phyloP scores from a whole-genome alignment of 2,329 filamentous ascomycete species.

The Aureobasidium musti region DNA sequence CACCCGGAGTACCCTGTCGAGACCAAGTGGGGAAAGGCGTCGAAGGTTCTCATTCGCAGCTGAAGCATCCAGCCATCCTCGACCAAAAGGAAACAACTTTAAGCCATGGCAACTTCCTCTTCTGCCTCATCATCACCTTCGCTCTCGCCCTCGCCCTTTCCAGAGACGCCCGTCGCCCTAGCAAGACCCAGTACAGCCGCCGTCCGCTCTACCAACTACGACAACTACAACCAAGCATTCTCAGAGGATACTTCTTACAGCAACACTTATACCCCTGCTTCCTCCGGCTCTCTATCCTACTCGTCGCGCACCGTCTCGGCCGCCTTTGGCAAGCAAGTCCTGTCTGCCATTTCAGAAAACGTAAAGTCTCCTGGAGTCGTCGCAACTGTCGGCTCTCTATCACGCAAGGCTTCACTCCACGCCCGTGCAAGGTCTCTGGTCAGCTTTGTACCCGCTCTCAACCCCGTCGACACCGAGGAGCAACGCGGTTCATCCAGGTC shows the following conservation, averaged over 20 bases:
- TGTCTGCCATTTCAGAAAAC: constrained; percentile 31
- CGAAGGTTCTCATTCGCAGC: background rate
- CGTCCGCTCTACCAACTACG: constrained; percentile 21
- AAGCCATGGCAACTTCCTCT: constrained; percentile 14
- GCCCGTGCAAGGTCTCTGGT: constrained; percentile 28
- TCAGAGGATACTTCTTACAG: constrained; percentile 27
- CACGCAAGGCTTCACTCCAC: constrained; percentile 30
- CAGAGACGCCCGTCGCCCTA: constrained; percentile 18
- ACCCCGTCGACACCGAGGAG: constrained; percentile 7
- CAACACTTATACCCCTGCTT: constrained; percentile 7
- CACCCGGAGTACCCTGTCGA: background rate
- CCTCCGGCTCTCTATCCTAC: constrained; percentile 5
- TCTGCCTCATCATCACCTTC: background rate
- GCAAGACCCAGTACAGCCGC: background rate
- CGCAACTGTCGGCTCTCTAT: constrained; percentile 28
- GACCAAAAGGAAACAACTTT: no score
- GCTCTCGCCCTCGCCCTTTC: constrained; percentile 24
- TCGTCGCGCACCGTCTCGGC: constrained; percentile 17
- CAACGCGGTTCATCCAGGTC: constrained; percentile 26
- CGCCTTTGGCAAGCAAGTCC: constrained; percentile 31
- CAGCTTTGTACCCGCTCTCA: constrained; percentile 26
- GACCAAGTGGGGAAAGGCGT: constrained; percentile 10
- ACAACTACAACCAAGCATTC: constrained; percentile 27
- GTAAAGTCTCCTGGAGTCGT: constrained; percentile 29
- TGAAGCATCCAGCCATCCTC: constrained; percentile 17